Evolutionary conservation across 202 grass and related monocot species (phyloP).

Genomic region (Eragrostis tef): DNA sequence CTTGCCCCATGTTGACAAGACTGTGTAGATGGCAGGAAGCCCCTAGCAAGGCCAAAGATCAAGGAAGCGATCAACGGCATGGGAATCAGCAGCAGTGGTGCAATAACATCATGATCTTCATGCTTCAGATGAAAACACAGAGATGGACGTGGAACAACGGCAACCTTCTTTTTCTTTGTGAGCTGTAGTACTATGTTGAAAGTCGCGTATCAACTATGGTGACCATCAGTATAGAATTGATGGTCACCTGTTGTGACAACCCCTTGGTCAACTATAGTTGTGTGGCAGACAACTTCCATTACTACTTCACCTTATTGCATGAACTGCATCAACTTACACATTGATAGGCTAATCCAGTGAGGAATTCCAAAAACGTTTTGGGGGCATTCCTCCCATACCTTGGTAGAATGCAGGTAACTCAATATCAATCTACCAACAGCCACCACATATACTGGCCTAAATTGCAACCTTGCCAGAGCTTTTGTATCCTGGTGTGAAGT

Average conservation of each 20-base stretch:
- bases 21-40: background rate
- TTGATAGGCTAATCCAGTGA: slow-evolving; percentile 9
- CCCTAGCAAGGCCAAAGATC: background rate
- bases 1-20: background rate
- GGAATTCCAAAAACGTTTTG: background rate
- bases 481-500: slow-evolving; percentile 21
- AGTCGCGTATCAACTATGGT: background rate
- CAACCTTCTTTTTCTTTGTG: background rate
- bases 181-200: background rate
- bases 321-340: background rate
- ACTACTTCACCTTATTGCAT: slow-evolving; percentile 10
- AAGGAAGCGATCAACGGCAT: background rate
- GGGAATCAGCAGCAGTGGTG: background rate
- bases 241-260: background rate
- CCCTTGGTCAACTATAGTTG: background rate
- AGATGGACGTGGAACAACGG: background rate
- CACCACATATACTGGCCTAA: background rate
- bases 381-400: background rate
- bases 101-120: background rate
- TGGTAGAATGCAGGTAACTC: background rate
- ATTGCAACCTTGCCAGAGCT: slow-evolving; percentile 11
- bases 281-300: background rate
- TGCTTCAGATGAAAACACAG: background rate
- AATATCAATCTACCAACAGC: background rate
- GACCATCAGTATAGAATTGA: background rate